A percentile compares a stretch with the other conserved stretches of the same genome.
Conservation (phyloP, 108 stramenopile species). For the Skeletonema costatum region DNA sequence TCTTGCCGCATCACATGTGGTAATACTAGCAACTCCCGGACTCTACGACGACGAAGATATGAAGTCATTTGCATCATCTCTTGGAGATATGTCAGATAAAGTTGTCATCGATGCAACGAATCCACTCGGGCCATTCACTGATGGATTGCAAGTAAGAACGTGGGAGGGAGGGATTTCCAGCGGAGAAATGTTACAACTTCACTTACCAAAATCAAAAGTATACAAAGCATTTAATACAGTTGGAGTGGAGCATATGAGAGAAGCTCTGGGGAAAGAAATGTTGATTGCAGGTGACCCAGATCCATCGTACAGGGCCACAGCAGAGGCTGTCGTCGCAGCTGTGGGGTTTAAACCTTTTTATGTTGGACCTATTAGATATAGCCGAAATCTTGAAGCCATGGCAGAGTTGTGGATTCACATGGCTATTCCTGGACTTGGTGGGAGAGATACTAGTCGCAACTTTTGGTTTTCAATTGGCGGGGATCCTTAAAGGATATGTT, state of each 20-base stretch:
- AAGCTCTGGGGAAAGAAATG: conserved; percentile 41
- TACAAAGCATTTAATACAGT: conserved; percentile 49
- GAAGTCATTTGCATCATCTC: conserved; percentile 19
- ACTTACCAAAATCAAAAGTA: conserved; percentile 29
- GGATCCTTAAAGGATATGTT: conserved; percentile 5
- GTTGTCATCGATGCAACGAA: conserved; percentile 44
- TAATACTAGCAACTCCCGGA: conserved; percentile 30
- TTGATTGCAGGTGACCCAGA: conserved; percentile 42
- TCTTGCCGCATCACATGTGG: conserved; percentile 1
- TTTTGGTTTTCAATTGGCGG: conserved; percentile 35
- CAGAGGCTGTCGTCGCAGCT: conserved; percentile 15
- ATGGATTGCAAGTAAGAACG: conserved; percentile 30
- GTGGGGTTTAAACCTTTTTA: conserved; percentile 51
- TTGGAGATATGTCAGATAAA: conserved; percentile 31
- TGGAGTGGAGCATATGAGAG: conserved; percentile 43
- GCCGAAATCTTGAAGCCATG: conserved; percentile 50
- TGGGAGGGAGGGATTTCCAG: conserved; percentile 35
- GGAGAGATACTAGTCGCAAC: conserved; percentile 13
- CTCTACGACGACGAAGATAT: conserved; percentile 19
- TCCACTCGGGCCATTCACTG: conserved; percentile 20
- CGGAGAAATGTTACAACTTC: conserved; percentile 33
- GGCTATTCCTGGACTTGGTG: conserved; percentile 28
- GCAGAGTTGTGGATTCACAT: conserved; percentile 54
- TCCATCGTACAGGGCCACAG: conserved; percentile 7
- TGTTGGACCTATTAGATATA: conserved; percentile 51